Base-by-base conservation (phyloP, 2,329 filamentous ascomycete species). In the Dactylellina haptotyla region DNA sequence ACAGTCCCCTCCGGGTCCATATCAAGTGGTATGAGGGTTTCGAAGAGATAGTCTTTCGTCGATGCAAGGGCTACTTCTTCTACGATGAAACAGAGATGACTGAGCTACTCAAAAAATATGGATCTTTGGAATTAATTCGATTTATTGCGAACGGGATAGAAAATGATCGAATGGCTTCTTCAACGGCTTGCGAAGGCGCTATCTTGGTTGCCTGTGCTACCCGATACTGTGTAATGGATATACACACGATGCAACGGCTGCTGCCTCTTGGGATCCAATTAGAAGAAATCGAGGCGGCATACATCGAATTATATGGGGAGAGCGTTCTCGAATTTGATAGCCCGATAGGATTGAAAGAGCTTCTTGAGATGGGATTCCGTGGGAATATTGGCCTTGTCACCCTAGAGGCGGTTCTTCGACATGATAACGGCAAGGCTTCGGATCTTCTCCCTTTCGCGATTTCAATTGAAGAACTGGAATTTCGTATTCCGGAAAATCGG, bases 91-190 rank as follows among this genome's bases (percentile, higher is more conserved):
- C 2, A 34, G 26, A 34, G 18, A 4, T n/a, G 3, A 18, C 34
- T 4, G 23, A 14, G 23, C 12, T 43, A 9, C 20, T 20, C 34
- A 10, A 23, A 3, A 59, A 59, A 16, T 46, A 59, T 26, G 6
- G 1, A 30, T 9, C 2, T 1, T 3, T 3, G 1, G 20, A 32
- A 18, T 12, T 18, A 1, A 30, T 25, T 4, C 16, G 14, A 10
- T 64, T 56, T 37, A 20, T 64, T 18, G 48, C 37, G 0, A 32
- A 14, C 3, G 12, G 39, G 12, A 64, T 64, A 20, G 37, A 45
- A 45, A 32, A 16, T 1, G 4, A 57, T 9, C 3, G 41, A n/a
- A 16, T 12, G 25, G 23, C 25, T 26, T 32, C 28, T 6, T 9
- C 9, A 9, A 65, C 51, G 9, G 41, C 9, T 1, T 12, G 18